phyloP scores from a whole-genome alignment of 306 rosid genomes.

The Castanopsis chinensis region DNA sequence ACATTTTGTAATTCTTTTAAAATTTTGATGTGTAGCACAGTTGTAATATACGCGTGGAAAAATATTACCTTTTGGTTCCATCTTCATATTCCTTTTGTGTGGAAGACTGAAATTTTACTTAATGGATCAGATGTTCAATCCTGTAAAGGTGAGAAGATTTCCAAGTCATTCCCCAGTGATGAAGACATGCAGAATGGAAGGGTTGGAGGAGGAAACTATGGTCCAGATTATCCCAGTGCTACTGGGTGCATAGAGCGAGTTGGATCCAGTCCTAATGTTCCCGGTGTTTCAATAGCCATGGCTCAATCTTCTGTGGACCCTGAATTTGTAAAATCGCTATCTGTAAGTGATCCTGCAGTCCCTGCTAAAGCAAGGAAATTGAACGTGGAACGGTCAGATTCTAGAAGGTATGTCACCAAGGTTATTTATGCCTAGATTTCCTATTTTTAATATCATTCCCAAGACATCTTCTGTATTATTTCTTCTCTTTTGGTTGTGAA shows the following conservation, averaged over 20 bases:
- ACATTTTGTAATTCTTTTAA: neutral
- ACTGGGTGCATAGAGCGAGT: constrained; percentile 60
- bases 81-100: constrained; percentile 9
- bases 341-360: constrained; percentile 57
- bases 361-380: constrained; percentile 74
- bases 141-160: constrained; percentile 53
- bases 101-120: constrained; percentile 33
- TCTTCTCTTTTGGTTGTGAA: neutral
- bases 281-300: constrained; percentile 67
- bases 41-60: neutral
- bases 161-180: constrained; percentile 39
- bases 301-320: constrained; percentile 70
- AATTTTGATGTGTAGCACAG: neutral
- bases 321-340: constrained; percentile 58
- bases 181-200: constrained; percentile 53
- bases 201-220: constrained; percentile 41
- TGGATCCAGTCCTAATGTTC: constrained; percentile 71
- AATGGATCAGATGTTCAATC: constrained; percentile 47
- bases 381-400: constrained; percentile 69
- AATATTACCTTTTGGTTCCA: neutral
- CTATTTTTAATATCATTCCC: neutral
- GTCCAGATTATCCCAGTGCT: constrained; percentile 49
- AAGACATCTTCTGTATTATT: neutral
- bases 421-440: constrained; percentile 12
- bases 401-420: constrained; percentile 61